Evolutionary conservation across 2,329 filamentous ascomycete species (phyloP).

Genomic region (Fonsecaea monophora): DNA sequence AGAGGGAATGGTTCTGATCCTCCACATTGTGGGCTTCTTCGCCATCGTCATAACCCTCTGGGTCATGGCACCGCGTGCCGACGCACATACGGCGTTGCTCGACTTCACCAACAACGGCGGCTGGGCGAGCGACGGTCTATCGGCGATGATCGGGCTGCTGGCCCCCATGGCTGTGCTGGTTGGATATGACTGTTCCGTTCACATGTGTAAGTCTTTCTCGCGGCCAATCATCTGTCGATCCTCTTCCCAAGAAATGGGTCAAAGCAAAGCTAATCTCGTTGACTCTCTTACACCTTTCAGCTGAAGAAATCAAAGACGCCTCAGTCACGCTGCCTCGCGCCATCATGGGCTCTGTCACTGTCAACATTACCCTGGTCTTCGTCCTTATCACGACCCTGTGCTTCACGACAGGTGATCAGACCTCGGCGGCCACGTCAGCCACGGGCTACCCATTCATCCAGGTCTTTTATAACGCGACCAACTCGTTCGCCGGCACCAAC

Average conservation of each 20-base stretch:
- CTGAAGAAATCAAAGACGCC: conserved; percentile 60
- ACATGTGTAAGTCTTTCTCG: conserved; percentile 50
- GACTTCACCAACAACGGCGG: conserved; percentile 54
- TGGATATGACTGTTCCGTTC: conserved; percentile 53
- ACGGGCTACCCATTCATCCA: conserved; percentile 59
- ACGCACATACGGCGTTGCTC: conserved; percentile 54
- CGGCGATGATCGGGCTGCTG: conserved; percentile 51
- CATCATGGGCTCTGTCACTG: conserved; percentile 56
- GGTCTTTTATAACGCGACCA: conserved; percentile 56
- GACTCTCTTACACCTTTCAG: neutral
- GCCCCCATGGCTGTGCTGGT: conserved; percentile 51
- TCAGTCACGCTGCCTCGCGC: conserved; percentile 56
- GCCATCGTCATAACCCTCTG: conserved; percentile 45
- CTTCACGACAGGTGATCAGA: conserved; percentile 44
- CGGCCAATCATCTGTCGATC: neutral
- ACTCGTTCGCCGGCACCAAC: conserved; percentile 52
- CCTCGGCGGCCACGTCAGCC: conserved; percentile 48
- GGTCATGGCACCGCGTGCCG: conserved; percentile 44
- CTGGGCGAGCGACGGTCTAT: conserved; percentile 51
- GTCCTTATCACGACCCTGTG: conserved; percentile 53
- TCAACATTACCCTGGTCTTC: conserved; percentile 58
- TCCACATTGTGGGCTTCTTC: conserved; percentile 46
- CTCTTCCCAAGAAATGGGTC: no score
- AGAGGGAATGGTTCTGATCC: conserved; percentile 43
- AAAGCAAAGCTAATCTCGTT: neutral